Evolutionary conservation across 2,329 filamentous ascomycete genomes (phyloP), one percentile per base, ranked within the genome.

Genomic region (Fusarium sp.): DNA sequence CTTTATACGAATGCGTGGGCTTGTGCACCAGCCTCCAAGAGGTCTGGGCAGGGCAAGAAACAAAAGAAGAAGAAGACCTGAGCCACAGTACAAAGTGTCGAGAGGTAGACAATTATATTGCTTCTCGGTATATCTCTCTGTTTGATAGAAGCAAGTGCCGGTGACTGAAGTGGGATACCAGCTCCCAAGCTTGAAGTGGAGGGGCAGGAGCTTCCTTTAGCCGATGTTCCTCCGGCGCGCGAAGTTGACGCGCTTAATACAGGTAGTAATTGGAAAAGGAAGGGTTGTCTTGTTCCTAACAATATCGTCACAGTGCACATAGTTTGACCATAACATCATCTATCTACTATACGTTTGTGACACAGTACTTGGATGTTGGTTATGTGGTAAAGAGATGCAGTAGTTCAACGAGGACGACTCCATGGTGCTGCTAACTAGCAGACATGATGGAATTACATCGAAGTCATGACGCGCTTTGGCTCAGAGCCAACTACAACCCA

Each of bases 161-260:
- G 54, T 49, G 61, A 70, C 41, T 47, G 58, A 59, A 62, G 58
- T 67, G 56, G 59, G 59, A 60, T 57, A 44, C 37, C 53, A 70
- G 62, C 65, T 70, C 56, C 48, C 50, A 68, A 65, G 56, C 57
- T 72, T 25, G 32, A 37, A 37, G 35, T 74, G 69, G 72, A 74
- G 71, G 72, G 67, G 69, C 71, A 68, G 27, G 32, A 71, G 69
- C 62, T 72, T 51, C 22, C 40, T 46, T 44, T 65, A 64, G 48
- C 73, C 73, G 73, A 67, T 9, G 52, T 73, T 75, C 41, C 61
- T 40, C 73, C 73, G 72, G 46, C 49, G 52, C 49, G 48, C 55
- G 40, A 65, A 50, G 40, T 56, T 64, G 45, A 63, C 60, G 44
- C 44, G 63, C 32, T 40, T 43, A 13, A 37, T 8, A 19, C 15